Base-by-base conservation (phyloP, 1,284 basidiomycete species). In the Peniophora sp. region DNA sequence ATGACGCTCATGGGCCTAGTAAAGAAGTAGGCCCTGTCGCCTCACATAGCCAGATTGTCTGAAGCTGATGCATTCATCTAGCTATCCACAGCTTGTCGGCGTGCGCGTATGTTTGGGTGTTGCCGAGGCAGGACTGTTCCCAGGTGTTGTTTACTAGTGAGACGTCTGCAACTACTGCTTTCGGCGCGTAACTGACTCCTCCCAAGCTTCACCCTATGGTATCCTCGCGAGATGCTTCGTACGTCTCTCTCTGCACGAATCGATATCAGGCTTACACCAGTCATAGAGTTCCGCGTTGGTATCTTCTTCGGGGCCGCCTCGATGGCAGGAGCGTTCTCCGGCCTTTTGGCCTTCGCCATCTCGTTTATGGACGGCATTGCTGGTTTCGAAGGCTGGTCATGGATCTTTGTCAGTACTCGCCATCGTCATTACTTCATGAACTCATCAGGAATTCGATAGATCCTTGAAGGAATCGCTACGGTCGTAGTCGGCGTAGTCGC, bases 1-100 rank as follows among this genome's bases (percentile, higher is more conserved):
- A 84, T 79, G 75, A 79, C 74, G 1, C 59, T 77, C 35, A 86
- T 83, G 80, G 79, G 79, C n/a, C 63, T 85, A 2, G 81, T 83
- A 23, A 81, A 79, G 65, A 82, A 63, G 81, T 82, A 58, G 48
- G 64, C 52, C 23, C 12, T 24, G 12, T 45, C 23, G 17, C 19
- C 23, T 41, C 20, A 22, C 20, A 12, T n/a, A 41, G n/a, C 39
- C 8, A 23, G 44, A 45, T 16, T 20, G 14, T 20, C 46, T 52
- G 27, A 34, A 39, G 16, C 38, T 12, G 45, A 38, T n/a, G n/a
- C 16, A 41, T 45, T 41, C 10, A 16, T 51, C 5, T 17, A 83
- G 79, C 48, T 85, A 81, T 58, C 74, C 73, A 19, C 75, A 85
- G 59, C 72, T 85, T 3, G 73, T 84, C 12, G 83, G 75, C 17